A percentile compares a stretch with the other conserved stretches of the same genome.
Evolutionary conservation across 345 rosid species (phyloP).

Genomic region (Pistacia integerrima): DNA sequence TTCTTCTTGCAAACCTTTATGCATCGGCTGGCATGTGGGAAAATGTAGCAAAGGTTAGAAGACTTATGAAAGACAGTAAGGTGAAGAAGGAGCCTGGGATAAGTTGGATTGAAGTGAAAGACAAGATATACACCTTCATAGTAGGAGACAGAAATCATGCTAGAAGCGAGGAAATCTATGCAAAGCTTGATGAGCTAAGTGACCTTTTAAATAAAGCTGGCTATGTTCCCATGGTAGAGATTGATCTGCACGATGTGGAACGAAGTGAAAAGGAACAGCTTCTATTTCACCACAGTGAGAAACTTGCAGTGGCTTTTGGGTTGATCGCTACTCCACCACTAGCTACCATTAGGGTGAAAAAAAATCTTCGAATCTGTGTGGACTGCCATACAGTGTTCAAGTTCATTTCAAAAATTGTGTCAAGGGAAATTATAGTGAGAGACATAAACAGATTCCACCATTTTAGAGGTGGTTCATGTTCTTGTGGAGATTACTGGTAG

Average conservation of each 20-base stretch:
- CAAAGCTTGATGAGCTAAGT: conserved; percentile 54
- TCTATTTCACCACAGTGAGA: conserved; percentile 59
- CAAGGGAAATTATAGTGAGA: conserved; percentile 62
- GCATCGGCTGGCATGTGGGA: conserved; percentile 66
- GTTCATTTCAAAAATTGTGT: conserved; percentile 49
- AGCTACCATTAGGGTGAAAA: conserved; percentile 62
- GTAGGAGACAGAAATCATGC: conserved; percentile 63
- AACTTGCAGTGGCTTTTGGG: conserved; percentile 67
- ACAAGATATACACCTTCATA: conserved; percentile 49
- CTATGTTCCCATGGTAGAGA: conserved; percentile 59
- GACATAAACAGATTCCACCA: conserved; percentile 67
- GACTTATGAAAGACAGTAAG: conserved; percentile 51
- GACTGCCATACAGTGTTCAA: conserved; percentile 57
- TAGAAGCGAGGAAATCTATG: conserved; percentile 50
- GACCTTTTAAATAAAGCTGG: conserved; percentile 50
- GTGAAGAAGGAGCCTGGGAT: conserved; percentile 67
- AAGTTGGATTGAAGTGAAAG: conserved; percentile 70
- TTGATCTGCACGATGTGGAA: conserved; percentile 61
- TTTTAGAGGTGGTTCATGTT: conserved; percentile 64
- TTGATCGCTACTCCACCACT: conserved; percentile 59
- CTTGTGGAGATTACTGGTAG: conserved; percentile 71
- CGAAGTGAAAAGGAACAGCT: conserved; percentile 52
- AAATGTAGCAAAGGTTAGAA: conserved; percentile 49
- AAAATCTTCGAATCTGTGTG: conserved; percentile 64
- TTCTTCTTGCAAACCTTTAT: conserved; percentile 59